Conservation (phyloP, 139 green algal species). For the Chlamydomonas sphaeroides region DNA sequence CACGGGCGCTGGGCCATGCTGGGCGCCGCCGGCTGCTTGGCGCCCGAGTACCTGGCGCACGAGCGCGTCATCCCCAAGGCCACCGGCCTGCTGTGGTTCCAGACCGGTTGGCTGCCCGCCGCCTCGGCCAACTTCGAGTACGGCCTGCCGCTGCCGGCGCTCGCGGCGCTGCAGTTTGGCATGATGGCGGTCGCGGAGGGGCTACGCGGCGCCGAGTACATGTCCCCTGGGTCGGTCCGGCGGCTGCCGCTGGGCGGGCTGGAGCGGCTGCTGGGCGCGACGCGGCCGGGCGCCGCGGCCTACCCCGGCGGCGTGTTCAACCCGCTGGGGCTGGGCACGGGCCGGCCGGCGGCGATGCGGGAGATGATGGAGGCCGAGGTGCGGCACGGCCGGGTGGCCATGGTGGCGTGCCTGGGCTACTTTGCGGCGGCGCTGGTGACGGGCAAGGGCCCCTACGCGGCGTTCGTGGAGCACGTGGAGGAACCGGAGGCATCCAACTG, state of each 20-base stretch:
- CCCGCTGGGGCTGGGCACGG: constrained; percentile 42
- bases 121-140: constrained; percentile 45
- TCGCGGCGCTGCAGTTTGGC: constrained; percentile 65
- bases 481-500: constrained; percentile 27
- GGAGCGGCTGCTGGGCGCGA: constrained; percentile 50
- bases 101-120: constrained; percentile 71
- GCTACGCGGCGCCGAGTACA: constrained; percentile 61
- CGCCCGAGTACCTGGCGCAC: constrained; percentile 61
- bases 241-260: constrained; percentile 54
- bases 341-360: constrained; percentile 31
- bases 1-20: constrained; percentile 72
- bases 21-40: constrained; percentile 60
- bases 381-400: constrained; percentile 64
- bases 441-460: constrained; percentile 38
- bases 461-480: constrained; percentile 27
- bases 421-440: constrained; percentile 46
- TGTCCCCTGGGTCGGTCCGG: constrained; percentile 57
- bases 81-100: constrained; percentile 76
- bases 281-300: constrained; percentile 55
- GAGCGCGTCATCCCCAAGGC: constrained; percentile 67
- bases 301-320: constrained; percentile 87
- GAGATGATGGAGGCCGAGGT: constrained; percentile 56
- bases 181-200: constrained; percentile 73
- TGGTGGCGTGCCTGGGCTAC: constrained; percentile 63
- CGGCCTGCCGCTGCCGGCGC: constrained; percentile 61